Percentiles rank a stretch among this genome's conserved stretches.
Evolutionary conservation across 2,329 filamentous ascomycete genomes (phyloP).

Genomic region (Aspergillus puulaauensis): DNA sequence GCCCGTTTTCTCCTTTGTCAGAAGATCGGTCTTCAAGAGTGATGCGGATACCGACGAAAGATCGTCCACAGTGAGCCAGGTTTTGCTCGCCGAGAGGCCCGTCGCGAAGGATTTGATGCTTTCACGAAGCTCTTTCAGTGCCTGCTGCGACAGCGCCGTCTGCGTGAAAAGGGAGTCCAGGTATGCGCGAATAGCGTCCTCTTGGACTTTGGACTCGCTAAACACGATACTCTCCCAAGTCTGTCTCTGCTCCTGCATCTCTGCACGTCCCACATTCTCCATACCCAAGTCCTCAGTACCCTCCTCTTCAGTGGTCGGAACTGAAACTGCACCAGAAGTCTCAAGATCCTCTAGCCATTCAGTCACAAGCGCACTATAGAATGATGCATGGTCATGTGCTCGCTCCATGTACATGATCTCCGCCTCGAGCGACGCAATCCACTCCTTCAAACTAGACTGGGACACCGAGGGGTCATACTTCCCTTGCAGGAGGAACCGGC

Average conservation of each 20-base stretch:
- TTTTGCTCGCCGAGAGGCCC: conserved; percentile 23
- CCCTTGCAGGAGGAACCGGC: conserved; percentile 55
- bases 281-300: conserved; percentile 38
- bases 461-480: conserved; percentile 56
- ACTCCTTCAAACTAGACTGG: conserved; percentile 44
- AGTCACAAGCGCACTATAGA: conserved; percentile 57
- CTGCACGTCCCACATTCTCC: conserved; percentile 52
- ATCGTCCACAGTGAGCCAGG: conserved; percentile 42
- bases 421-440: conserved; percentile 48
- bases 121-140: conserved; percentile 44
- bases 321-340: conserved; percentile 14
- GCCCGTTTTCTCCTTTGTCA: conserved; percentile 52
- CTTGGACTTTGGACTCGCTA: conserved; percentile 45
- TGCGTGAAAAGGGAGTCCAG: conserved; percentile 52
- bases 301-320: conserved; percentile 20
- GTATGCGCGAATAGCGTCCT: conserved; percentile 48
- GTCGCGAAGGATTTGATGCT: conserved; percentile 40
- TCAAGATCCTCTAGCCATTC: conserved; percentile 51
- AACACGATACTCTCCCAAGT: conserved; percentile 61
- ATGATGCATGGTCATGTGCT: conserved; percentile 56
- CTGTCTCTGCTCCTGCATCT: conserved; percentile 54
- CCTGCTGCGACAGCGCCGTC: conserved; percentile 41
- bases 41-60: conserved; percentile 51
- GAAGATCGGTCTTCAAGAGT: conserved; percentile 51
- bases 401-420: conserved; percentile 52